A percentile compares a stretch with the other conserved stretches of the same genome.
These are phyloP conservation scores for Fonsecaea pugnacius DNA, from an alignment of 2,329 filamentous ascomycete species.

Conservation along the genomic window DNA sequence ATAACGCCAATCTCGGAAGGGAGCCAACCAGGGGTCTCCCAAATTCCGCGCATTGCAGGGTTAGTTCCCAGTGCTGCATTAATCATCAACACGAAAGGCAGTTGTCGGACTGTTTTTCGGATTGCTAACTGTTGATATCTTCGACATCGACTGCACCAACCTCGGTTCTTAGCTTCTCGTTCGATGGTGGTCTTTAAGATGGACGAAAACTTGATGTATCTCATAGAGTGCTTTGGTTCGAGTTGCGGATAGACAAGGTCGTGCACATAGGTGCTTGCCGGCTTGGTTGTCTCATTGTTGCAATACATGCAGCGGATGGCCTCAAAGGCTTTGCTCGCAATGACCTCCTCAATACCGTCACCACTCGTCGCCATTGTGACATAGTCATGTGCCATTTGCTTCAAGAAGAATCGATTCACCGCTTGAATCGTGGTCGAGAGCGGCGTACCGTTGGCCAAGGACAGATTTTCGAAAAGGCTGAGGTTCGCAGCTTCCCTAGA, in stretches of 20 bases:
- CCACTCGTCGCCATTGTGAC: conserved; percentile 67
- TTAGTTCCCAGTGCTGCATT: conserved; percentile 76
- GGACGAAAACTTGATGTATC: conserved; percentile 73
- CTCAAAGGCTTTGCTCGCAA: conserved; percentile 50
- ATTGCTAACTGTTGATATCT: conserved; percentile 87
- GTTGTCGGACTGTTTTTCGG: conserved; percentile 77
- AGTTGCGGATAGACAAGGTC: conserved; percentile 73
- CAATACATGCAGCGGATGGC: conserved; percentile 83
- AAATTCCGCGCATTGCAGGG: conserved; percentile 73
- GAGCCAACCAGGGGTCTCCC: conserved; percentile 88
- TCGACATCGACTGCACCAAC: conserved; percentile 91
- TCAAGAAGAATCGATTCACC: conserved; percentile 81
- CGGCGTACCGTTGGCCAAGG: conserved; percentile 65
- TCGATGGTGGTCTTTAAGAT: conserved; percentile 92
- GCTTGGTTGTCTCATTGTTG: conserved; percentile 79
- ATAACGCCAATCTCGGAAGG: conserved; percentile 94
- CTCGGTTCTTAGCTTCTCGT: conserved; percentile 81
- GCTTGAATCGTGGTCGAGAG: conserved; percentile 83
- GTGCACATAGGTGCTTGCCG: conserved; percentile 79
- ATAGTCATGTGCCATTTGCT: conserved; percentile 78
- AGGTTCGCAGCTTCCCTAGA: conserved; percentile 77
- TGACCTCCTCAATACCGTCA: conserved; percentile 70
- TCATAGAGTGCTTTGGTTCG: conserved; percentile 56
- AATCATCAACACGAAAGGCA: conserved; percentile 85
- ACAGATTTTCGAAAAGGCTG: conserved; percentile 82